These are phyloP conservation scores for Phialophora expanda DNA, from an alignment of 2,329 filamentous ascomycete species.

Conservation along the genomic window DNA sequence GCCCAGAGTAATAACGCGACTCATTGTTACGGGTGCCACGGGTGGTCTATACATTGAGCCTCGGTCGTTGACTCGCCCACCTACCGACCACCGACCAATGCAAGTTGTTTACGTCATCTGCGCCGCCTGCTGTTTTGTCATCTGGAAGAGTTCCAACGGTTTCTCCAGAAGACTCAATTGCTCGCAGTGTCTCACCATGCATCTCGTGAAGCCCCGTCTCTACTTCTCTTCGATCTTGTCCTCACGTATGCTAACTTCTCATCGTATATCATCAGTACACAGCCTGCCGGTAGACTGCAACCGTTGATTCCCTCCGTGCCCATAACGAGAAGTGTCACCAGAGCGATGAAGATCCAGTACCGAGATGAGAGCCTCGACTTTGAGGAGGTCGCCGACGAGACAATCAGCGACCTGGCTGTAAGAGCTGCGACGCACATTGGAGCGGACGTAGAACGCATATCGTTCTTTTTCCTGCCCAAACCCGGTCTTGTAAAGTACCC, in stretches of 20 bases:
- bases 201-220: background rate
- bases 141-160: background rate
- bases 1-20: background rate
- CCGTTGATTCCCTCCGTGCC: background rate
- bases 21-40: too few relatives aligned
- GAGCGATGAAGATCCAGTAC: constrained; percentile 57
- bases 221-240: background rate
- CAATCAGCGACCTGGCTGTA: constrained; percentile 53
- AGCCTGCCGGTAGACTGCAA: background rate
- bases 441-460: constrained; percentile 51
- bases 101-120: background rate
- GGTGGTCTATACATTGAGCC: background rate
- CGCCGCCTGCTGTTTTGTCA: constrained; percentile 2
- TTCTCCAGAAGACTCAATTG: background rate
- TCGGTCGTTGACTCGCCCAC: background rate
- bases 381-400: constrained; percentile 56
- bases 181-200: background rate
- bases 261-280: background rate
- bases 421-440: constrained; percentile 45
- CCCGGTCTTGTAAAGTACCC: constrained; percentile 54
- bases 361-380: constrained; percentile 59
- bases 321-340: background rate
- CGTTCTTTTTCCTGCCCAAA: constrained; percentile 54
- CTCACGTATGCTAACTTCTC: background rate
- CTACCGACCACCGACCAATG: background rate